Conservation (phyloP, 257 asterid genomes). For the Orobanche coerulescens region DNA sequence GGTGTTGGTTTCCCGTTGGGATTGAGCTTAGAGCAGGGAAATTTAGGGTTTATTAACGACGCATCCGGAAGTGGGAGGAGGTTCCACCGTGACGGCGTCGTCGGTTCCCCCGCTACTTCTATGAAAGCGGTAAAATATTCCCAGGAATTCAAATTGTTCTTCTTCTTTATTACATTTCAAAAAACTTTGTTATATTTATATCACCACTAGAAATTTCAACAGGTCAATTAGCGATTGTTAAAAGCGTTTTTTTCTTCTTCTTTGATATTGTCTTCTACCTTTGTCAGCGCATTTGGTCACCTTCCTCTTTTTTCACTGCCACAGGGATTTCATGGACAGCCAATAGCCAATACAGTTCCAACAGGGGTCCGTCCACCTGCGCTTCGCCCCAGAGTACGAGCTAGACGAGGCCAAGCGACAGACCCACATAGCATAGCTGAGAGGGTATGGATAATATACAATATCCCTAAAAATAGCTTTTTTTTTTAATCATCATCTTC, state of each 20-base stretch:
- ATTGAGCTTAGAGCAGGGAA: slow-evolving; percentile 81
- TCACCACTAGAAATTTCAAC: no score
- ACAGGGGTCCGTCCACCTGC: slow-evolving; percentile 66
- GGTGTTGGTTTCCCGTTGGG: slow-evolving; percentile 65
- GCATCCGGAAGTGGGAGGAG: slow-evolving; percentile 61
- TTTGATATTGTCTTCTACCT: background rate
- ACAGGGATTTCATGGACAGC: slow-evolving; percentile 82
- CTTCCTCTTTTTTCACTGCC: slow-evolving; percentile 6
- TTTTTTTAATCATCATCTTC: background rate
- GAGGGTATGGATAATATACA: slow-evolving; percentile 48
- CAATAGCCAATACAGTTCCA: slow-evolving; percentile 48
- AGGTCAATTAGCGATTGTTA: no score
- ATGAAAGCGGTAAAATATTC: slow-evolving; percentile 41
- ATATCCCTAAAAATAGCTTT: background rate
- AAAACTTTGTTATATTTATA: no score
- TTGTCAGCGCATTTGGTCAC: background rate
- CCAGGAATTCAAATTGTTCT: no score
- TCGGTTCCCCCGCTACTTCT: slow-evolving; percentile 57
- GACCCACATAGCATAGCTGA: slow-evolving; percentile 99
- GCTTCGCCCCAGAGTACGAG: slow-evolving; percentile 81
- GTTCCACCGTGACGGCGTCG: slow-evolving; percentile 50
- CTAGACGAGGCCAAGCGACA: slow-evolving; percentile 97
- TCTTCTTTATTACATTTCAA: no score
- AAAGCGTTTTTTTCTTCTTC: no score
- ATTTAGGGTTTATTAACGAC: slow-evolving; percentile 44